These are phyloP conservation scores for Adansonia gregorii DNA, from an alignment of 441 rosid species.

Conservation along the genomic window DNA sequence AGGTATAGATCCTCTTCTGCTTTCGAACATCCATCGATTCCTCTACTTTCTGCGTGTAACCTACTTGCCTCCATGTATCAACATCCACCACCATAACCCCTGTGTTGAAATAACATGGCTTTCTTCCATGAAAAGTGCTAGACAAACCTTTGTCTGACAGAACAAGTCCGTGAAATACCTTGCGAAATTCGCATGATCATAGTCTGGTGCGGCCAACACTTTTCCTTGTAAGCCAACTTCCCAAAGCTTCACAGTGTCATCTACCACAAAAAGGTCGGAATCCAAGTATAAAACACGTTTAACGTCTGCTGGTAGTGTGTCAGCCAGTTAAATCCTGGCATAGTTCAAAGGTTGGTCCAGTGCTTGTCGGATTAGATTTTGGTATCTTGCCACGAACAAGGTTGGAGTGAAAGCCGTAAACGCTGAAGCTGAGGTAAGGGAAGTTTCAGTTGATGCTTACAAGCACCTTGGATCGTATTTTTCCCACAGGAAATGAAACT, in stretches of 20 bases:
- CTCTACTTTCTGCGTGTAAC: slow-evolving; percentile 48
- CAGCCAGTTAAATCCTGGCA: slow-evolving; percentile 53
- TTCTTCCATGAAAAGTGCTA: slow-evolving; percentile 38
- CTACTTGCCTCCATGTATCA: slow-evolving; percentile 49
- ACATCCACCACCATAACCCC: slow-evolving; percentile 58
- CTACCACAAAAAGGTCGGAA: slow-evolving; percentile 52
- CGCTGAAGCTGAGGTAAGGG: slow-evolving; percentile 46
- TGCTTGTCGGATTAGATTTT: slow-evolving; percentile 49
- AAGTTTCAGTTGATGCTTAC: slow-evolving; percentile 46
- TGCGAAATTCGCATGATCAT: slow-evolving; percentile 53
- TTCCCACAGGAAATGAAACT: slow-evolving; percentile 47
- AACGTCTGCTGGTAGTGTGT: slow-evolving; percentile 38
- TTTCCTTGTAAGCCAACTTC: slow-evolving; percentile 43
- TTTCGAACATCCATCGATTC: slow-evolving; percentile 56
- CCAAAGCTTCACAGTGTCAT: slow-evolving; percentile 49
- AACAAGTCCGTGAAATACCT: slow-evolving; percentile 46
- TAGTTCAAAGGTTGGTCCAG: slow-evolving; percentile 59
- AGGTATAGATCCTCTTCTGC: slow-evolving; percentile 49
- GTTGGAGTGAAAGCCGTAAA: slow-evolving; percentile 42
- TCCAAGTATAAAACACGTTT: slow-evolving; percentile 50
- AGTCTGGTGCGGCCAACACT: slow-evolving; percentile 53
- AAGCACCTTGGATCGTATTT: slow-evolving; percentile 35
- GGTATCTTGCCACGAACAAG: slow-evolving; percentile 51
- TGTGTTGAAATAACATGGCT: slow-evolving; percentile 53
- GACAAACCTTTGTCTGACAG: slow-evolving; percentile 37